Conservation (phyloP, 2,329 filamentous ascomycete species). For the Nemania abortiva region DNA sequence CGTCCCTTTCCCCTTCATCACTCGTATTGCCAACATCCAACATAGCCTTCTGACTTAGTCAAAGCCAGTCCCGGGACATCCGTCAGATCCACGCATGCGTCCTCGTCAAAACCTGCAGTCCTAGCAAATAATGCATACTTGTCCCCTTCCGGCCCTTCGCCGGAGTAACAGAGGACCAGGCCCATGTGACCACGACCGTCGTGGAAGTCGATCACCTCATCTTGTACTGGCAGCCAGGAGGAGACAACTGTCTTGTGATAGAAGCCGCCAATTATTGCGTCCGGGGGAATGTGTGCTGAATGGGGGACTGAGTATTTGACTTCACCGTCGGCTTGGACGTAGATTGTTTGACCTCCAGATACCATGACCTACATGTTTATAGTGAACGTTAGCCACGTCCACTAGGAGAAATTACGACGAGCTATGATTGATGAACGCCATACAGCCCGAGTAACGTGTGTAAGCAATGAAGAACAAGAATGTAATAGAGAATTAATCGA, state of each 20-base stretch:
- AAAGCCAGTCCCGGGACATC: constrained; percentile 52
- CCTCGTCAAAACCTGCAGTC: constrained; percentile 44
- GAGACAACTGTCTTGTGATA: constrained; percentile 47
- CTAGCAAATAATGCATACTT: constrained; percentile 47
- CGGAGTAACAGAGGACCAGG: constrained; percentile 45
- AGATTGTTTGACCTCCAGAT: constrained; percentile 73
- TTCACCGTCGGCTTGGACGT: constrained; percentile 64
- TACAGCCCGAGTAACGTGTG: neutral
- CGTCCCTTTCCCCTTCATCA: constrained; percentile 36
- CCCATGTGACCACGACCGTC: constrained; percentile 48
- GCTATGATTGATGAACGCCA: neutral
- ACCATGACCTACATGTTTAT: constrained; percentile 60
- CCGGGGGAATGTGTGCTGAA: constrained; percentile 63
- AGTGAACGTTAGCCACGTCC: neutral
- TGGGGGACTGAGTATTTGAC: constrained; percentile 69
- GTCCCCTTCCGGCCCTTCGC: constrained; percentile 41
- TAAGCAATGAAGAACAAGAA: neutral
- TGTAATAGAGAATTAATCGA: neutral
- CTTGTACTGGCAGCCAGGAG: neutral
- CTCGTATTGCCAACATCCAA: constrained; percentile 58
- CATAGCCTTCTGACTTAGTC: constrained; percentile 41
- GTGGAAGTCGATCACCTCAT: constrained; percentile 46
- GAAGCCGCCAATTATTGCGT: constrained; percentile 65
- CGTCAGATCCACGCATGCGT: constrained; percentile 50
- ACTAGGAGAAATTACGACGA: neutral